A percentile compares a stretch with the other conserved stretches of the same genome.
Evolutionary conservation across 129 eudicot species (phyloP).

Genomic region (Tagetes patula): DNA sequence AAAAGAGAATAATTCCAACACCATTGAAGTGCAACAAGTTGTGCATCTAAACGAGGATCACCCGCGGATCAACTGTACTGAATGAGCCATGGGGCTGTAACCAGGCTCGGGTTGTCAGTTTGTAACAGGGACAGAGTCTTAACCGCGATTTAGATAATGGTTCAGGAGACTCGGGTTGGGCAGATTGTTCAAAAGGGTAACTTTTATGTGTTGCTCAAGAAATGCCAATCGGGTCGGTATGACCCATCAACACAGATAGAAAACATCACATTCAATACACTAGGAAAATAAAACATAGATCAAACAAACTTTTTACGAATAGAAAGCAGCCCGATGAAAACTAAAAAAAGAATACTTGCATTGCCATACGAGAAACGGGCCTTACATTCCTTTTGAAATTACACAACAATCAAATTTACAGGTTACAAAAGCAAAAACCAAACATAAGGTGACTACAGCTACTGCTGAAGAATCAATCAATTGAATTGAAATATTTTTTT

Average conservation of each 20-base stretch:
- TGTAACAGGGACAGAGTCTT: neutral
- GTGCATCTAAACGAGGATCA: neutral
- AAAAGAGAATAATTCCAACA: conserved; percentile 12
- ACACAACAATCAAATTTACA: conserved; percentile 46
- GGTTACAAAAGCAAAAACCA: conserved; percentile 42
- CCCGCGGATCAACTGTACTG: neutral
- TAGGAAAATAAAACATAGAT: neutral
- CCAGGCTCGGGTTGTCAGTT: neutral
- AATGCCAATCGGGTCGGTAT: neutral
- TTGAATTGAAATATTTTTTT: conserved; percentile 31
- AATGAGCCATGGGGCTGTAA: neutral
- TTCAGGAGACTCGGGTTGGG: neutral
- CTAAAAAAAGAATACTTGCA: neutral
- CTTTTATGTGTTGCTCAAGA: neutral
- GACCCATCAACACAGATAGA: neutral
- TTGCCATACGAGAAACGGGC: conserved; percentile 14
- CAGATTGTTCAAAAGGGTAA: neutral
- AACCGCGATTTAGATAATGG: neutral
- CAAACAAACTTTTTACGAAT: neutral
- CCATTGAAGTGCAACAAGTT: neutral
- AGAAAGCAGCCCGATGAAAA: neutral
- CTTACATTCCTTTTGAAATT: conserved; percentile 26
- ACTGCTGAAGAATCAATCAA: conserved; percentile 50
- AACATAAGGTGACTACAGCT: conserved; percentile 29
- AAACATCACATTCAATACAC: neutral